phyloP scores from a whole-genome alignment of 2,329 filamentous ascomycete genomes.

The Colletotrichum gloeosporioides region DNA sequence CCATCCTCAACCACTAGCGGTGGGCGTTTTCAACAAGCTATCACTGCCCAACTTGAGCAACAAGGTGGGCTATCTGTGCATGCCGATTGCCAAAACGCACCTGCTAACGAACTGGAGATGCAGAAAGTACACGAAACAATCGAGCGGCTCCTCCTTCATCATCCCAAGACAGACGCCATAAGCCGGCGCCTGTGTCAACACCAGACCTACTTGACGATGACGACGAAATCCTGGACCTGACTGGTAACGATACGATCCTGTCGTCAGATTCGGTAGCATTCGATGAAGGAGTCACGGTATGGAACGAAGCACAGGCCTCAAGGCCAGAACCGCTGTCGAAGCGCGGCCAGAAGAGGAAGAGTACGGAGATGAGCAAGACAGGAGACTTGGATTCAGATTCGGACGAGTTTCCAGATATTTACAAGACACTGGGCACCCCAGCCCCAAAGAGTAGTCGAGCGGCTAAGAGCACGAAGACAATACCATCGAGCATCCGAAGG shows the following conservation, averaged over 20 bases:
- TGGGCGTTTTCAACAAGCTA: constrained; percentile 26
- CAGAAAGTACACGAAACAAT: neutral
- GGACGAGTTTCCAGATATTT: constrained; percentile 60
- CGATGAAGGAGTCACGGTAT: constrained; percentile 43
- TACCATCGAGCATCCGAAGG: constrained; percentile 4
- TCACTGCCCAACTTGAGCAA: constrained; percentile 21
- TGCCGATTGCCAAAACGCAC: neutral
- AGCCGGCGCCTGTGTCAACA: constrained; percentile 1
- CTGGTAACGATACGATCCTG: constrained; percentile 34
- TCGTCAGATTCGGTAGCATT: constrained; percentile 41
- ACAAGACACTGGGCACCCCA: constrained; percentile 50
- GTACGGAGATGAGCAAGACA: constrained; percentile 47
- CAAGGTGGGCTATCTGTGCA: constrained; percentile 6
- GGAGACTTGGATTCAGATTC: constrained; percentile 36
- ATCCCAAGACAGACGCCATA: neutral
- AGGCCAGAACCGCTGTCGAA: constrained; percentile 42
- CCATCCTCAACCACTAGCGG: constrained; percentile 38
- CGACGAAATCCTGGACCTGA: constrained; percentile 41
- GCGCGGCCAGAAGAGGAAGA: constrained; percentile 58
- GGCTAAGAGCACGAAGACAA: constrained; percentile 20
- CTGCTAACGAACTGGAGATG: neutral
- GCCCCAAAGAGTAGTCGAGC: constrained; percentile 34
- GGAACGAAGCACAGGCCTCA: constrained; percentile 47
- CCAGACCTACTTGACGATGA: constrained; percentile 25
- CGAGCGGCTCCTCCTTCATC: neutral